phyloP scores from a whole-genome alignment of 1,284 basidiomycete species.

The Irpex sp. region DNA sequence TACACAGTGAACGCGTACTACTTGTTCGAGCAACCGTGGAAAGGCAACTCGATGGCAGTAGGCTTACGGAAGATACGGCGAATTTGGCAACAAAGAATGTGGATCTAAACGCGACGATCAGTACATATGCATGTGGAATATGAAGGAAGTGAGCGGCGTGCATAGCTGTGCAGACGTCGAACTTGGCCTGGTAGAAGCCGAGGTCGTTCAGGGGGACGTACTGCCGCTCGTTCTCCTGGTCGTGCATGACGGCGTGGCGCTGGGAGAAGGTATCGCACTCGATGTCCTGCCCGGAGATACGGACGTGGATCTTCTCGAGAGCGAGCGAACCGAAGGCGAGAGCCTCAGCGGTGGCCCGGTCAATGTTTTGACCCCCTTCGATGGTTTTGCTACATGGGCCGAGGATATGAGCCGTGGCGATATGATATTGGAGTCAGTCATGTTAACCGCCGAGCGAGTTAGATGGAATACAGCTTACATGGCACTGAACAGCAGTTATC shows the following conservation, averaged over 20 bases:
- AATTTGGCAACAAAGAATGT: no score
- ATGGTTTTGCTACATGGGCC: conserved; percentile 83
- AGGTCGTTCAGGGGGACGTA: conserved; percentile 90
- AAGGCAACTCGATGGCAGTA: conserved; percentile 93
- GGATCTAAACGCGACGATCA: no score
- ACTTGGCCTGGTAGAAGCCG: conserved; percentile 81
- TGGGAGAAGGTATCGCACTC: conserved; percentile 99
- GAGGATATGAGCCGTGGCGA: conserved; percentile 71
- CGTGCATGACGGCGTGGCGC: conserved; percentile 95
- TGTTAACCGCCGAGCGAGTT: no score
- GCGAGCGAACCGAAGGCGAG: conserved; percentile 93
- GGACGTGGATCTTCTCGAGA: conserved; percentile 91
- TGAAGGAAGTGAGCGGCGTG: no score
- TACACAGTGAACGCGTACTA: no score
- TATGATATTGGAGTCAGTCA: no score
- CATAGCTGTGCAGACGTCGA: conserved; percentile 95
- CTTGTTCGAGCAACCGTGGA: conserved; percentile 75
- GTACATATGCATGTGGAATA: no score
- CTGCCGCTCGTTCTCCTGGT: conserved; percentile 60
- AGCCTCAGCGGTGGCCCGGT: conserved; percentile 99
- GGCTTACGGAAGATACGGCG: conserved; percentile 95
- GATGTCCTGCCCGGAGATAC: conserved; percentile 97
- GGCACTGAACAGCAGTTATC: no score
- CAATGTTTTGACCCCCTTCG: conserved; percentile 87
- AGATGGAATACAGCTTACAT: no score